Base-by-base conservation (phyloP, 2,329 filamentous ascomycete species). In the Endocalyx cinctus region DNA sequence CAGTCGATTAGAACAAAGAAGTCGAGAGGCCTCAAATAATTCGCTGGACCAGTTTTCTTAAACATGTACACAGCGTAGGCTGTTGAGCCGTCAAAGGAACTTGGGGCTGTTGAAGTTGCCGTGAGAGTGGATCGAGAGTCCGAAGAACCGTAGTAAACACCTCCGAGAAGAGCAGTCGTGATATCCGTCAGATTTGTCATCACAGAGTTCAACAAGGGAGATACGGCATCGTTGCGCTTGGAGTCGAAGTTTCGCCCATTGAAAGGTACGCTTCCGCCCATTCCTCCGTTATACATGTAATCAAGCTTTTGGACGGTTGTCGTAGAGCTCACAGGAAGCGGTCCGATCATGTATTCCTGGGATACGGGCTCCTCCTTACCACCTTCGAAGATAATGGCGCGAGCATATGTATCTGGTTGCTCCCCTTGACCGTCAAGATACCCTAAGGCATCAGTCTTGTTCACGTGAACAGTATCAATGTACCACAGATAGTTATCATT, bases 341-440 rank as follows among this genome's bases (percentile, higher is more conserved):
- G 69, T 0, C 69, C 68, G 17, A 72, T 59, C 56, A 68, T 66
- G 42, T 65, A 70, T 41, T 72, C 67, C 35, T 69, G 62, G 5
- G 62, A 64, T 17, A 64, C 58, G 2, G 67, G 66, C 10, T 61
- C 55, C 4, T 45, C 41, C 28, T 61, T 64, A 0, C 61, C 64
- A 10, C 64, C 62, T 36, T 67, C 58, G 26, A 67, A 66, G 25
- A 72, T 59, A 32, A 70, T 62, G 2, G 59, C 67, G 15, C 66
- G 55, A 17, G 69, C 69, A 48, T 65, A 72, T 11, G 63, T 58
- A 10, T 51, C 35, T 2, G 68, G 67, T 5, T 45, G 36, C 8
- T 39, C 26, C 1, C 43, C 59, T 15, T 54, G 45, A 12, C 56
- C 55, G 30, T 68, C 62, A 2, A 72, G 45, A 42, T 66, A 74